Conservation (phyloP, 2,329 filamentous ascomycete species). For the Pyrenochaeta sp. region DNA sequence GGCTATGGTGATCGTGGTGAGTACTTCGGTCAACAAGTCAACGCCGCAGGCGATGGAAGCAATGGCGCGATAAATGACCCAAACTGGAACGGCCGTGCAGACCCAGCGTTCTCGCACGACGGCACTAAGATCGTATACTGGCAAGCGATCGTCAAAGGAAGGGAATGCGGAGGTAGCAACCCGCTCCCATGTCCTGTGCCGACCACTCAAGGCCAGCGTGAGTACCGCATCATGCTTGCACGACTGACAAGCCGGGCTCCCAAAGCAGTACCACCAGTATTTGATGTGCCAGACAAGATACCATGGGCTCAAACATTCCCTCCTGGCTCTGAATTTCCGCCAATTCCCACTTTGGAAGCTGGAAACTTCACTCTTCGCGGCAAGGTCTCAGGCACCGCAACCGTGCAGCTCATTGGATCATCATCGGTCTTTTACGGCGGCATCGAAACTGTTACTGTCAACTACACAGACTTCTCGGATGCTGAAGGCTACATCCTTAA, state of each 20-base stretch:
- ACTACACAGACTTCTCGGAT: conserved; percentile 51
- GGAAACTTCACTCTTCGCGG: conserved; percentile 23
- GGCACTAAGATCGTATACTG: conserved; percentile 56
- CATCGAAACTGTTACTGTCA: conserved; percentile 41
- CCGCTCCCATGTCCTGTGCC: conserved; percentile 54
- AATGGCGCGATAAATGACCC: conserved; percentile 50
- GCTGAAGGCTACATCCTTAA: conserved; percentile 43
- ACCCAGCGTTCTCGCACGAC: conserved; percentile 55
- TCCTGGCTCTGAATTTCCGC: conserved; percentile 15
- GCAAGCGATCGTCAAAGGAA: conserved; percentile 50
- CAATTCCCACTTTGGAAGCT: not conserved
- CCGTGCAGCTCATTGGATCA: conserved; percentile 23
- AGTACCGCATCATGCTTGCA: conserved; percentile 55
- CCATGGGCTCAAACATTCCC: conserved; percentile 49
- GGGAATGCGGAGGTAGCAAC: conserved; percentile 56
- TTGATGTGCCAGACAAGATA: conserved; percentile 37
- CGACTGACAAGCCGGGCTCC: conserved; percentile 46
- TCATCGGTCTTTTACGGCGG: too few species aligned
- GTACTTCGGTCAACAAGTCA: conserved; percentile 57
- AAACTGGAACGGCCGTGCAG: conserved; percentile 59
- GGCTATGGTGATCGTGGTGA: conserved; percentile 54
- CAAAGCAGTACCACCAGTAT: conserved; percentile 21
- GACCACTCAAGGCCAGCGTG: conserved; percentile 49
- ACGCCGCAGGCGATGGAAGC: conserved; percentile 38
- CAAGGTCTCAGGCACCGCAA: conserved; percentile 14